Base-by-base conservation (phyloP, 805 yeast genomes). In the Candida sonorensis region DNA sequence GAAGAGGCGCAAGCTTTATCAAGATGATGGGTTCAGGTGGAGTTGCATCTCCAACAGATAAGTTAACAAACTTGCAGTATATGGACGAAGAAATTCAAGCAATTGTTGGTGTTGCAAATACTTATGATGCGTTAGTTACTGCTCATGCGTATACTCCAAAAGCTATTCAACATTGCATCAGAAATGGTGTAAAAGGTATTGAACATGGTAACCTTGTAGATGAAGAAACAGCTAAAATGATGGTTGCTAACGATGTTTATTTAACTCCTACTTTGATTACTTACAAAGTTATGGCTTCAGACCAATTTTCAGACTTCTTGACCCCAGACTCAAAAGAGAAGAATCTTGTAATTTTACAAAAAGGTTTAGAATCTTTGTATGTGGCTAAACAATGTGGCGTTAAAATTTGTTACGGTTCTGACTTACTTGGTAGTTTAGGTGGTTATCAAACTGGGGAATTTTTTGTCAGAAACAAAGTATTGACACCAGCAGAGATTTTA, bases 1-100 rank as follows among this genome's bases (percentile, higher is more conserved):
- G 56, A 34, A 34, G 45, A 18, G 57, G 56, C 5, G 53, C 54
- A 2, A 36, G 41, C 17, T 51, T 52, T 29, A 38, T 52, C 29
- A 52, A 52, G 33, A 48, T 52, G 25, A 52, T 52, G 54, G 51
- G 53, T 12, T 43, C 54, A 29, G 57, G 57, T 17, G 55, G 56
- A 22, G 56, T 52, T 25, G 55, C 53, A 9, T 52, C 56, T 6
- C 56, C 56, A 20, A 40, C 51, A 10, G 55, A 50, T 34, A 38
- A 43, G 25, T 37, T 50, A n/a, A 36, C 42, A 11, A 46, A 51
- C 30, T 30, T 45, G 13, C 55, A 50, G 33, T 53, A 40, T 34
- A 42, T 49, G 10, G 46, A 42, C 10, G 54, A 45, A 16, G 56
- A 53, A 37, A 42, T 53, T 15, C 44, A 40, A 30, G 47, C 54